phyloP scores from a whole-genome alignment of 805 yeast species.

The Candida peoriensis region DNA sequence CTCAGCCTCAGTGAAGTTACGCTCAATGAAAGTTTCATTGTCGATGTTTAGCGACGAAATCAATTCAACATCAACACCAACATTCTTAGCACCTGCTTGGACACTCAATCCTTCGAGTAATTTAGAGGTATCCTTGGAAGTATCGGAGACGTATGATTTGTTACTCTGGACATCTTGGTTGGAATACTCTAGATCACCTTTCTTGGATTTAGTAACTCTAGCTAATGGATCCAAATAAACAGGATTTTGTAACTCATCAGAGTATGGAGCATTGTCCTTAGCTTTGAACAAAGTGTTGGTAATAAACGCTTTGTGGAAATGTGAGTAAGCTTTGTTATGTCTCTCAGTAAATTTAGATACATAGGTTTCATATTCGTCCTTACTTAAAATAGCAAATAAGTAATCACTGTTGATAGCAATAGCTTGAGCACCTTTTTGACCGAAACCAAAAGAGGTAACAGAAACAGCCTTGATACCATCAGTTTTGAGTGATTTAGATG shows the following conservation, averaged over 20 bases:
- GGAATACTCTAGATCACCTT: constrained; percentile 42
- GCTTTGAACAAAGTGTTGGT: constrained; percentile 88
- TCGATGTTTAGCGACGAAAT: constrained; percentile 73
- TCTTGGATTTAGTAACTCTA: constrained; percentile 34
- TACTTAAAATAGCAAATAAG: constrained; percentile 77
- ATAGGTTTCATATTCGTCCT: constrained; percentile 66
- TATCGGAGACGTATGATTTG: constrained; percentile 37
- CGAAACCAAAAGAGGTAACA: constrained; percentile 96
- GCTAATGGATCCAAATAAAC: constrained; percentile 97
- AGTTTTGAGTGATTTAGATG: constrained; percentile 88
- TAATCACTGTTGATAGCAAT: constrained; percentile 89
- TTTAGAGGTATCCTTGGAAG: constrained; percentile 57
- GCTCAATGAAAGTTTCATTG: constrained; percentile 86
- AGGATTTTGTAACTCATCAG: constrained; percentile 77
- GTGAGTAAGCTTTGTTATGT: constrained; percentile 86
- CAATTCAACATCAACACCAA: constrained; percentile 97
- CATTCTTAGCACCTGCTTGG: constrained; percentile 46
- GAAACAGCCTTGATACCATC: constrained; percentile 98
- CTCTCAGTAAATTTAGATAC: constrained; percentile 66
- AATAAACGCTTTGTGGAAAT: constrained; percentile 92
- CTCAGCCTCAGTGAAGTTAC: constrained; percentile 86
- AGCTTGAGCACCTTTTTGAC: constrained; percentile 99
- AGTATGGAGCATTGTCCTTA: constrained; percentile 90
- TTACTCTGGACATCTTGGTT: constrained; percentile 45
- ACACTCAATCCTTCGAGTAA: constrained; percentile 54